Evolutionary conservation across 2,329 filamentous ascomycete genomes (phyloP).

Genomic region (Xenoacremonium recifei): DNA sequence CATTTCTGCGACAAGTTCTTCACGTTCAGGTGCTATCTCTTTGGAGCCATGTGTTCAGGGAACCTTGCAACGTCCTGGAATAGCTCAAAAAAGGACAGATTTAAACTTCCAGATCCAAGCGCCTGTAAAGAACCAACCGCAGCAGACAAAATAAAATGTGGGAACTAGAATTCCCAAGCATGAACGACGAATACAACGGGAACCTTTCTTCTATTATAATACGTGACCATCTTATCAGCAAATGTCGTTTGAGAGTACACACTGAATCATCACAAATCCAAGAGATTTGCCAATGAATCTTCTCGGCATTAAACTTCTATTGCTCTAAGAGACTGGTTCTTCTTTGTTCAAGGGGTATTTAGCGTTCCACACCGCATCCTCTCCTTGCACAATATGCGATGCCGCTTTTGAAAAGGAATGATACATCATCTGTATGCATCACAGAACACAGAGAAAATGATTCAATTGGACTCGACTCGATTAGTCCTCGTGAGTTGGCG

Average conservation of each 20-base stretch:
- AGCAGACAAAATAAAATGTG: too few species aligned
- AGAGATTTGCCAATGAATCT: background rate
- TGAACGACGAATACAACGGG: background rate
- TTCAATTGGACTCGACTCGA: conserved; percentile 2
- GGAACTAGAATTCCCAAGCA: too few species aligned
- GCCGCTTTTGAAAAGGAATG: conserved; percentile 6
- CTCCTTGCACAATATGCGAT: background rate
- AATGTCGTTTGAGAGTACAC: background rate
- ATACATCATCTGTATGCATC: conserved; percentile 6
- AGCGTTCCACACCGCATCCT: conserved; percentile 9
- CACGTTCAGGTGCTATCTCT: too few species aligned
- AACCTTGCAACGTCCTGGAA: too few species aligned
- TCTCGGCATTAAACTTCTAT: background rate
- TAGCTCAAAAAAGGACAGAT: too few species aligned
- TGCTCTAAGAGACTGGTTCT: background rate
- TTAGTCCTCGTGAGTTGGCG: conserved; percentile 46
- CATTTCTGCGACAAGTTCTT: too few species aligned
- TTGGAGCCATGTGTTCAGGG: too few species aligned
- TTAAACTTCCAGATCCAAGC: too few species aligned
- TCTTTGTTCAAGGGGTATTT: conserved; percentile 10
- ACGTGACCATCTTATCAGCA: background rate
- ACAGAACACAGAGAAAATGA: conserved; percentile 13
- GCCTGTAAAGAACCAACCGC: too few species aligned
- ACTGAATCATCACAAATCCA: background rate
- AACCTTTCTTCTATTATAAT: background rate